These are phyloP conservation scores for Amoebophrya sp. DNA, from an alignment of 169 alveolate species.

Conservation along the genomic window DNA sequence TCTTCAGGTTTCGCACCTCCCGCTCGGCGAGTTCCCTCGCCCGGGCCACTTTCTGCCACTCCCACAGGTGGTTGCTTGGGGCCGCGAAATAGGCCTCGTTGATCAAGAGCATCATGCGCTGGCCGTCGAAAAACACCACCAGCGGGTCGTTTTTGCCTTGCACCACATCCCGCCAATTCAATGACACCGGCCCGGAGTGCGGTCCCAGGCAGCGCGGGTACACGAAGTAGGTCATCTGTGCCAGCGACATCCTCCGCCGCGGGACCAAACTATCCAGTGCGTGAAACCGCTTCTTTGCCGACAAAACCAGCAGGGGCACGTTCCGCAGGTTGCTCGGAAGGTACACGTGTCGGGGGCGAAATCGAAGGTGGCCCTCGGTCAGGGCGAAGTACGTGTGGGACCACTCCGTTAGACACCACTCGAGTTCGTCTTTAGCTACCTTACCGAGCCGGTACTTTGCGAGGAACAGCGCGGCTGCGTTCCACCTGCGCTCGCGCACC, in stretches of 20 bases:
- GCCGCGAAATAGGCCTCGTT: background rate
- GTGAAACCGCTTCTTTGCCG: background rate
- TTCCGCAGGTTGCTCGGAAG: background rate
- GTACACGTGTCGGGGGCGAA: constrained; percentile 14
- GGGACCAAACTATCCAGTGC: background rate
- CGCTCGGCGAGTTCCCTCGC: too few relatives aligned
- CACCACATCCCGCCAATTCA: background rate
- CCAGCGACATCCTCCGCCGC: background rate
- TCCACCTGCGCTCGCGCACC: too few relatives aligned
- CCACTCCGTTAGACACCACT: too few relatives aligned
- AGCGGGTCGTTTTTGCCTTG: background rate
- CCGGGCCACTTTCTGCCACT: background rate
- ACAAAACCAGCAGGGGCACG: background rate
- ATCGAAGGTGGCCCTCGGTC: background rate
- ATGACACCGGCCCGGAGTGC: background rate
- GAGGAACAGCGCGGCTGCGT: too few relatives aligned
- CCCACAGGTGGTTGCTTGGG: background rate
- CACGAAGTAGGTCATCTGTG: background rate
- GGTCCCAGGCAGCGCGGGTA: background rate
- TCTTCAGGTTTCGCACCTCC: too few relatives aligned
- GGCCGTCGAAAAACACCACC: background rate
- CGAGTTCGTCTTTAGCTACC: too few relatives aligned
- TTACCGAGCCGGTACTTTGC: too few relatives aligned
- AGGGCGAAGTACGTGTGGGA: background rate
- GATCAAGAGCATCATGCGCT: background rate